These are phyloP conservation scores for Cenococcum geophilum DNA, from an alignment of 495 filamentous ascomycete genomes.

Conservation along the genomic window DNA sequence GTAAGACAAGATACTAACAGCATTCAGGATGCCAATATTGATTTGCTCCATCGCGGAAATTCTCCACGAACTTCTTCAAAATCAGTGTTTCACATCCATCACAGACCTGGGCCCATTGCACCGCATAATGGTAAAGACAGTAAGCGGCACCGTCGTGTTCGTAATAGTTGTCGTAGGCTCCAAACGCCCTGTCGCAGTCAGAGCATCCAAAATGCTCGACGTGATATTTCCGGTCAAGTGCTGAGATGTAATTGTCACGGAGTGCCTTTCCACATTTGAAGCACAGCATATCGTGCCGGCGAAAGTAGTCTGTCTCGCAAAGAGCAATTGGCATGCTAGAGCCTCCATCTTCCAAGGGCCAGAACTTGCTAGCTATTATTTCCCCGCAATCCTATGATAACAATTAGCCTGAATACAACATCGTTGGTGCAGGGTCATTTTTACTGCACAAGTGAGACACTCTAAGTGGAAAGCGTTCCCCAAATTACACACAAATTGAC, in stretches of 20 bases:
- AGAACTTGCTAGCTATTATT: neutral
- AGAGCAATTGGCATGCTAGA: slow-evolving; percentile 73
- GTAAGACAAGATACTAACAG: neutral
- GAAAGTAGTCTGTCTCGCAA: slow-evolving; percentile 89
- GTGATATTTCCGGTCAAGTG: slow-evolving; percentile 85
- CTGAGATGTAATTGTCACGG: slow-evolving; percentile 86
- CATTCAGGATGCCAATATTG: neutral
- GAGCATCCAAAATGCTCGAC: slow-evolving; percentile 94
- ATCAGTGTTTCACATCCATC: neutral
- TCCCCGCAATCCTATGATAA: neutral
- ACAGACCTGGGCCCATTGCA: neutral
- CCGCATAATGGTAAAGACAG: neutral
- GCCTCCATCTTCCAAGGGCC: neutral
- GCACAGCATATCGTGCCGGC: slow-evolving; percentile 74
- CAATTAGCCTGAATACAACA: neutral
- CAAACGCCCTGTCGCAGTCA: slow-evolving; percentile 43
- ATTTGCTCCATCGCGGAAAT: neutral
- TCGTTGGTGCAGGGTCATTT: neutral
- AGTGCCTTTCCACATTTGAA: slow-evolving; percentile 79
- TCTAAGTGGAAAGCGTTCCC: neutral
- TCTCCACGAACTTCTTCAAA: neutral
- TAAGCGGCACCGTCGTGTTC: neutral
- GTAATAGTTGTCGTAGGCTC: neutral
- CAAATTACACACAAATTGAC: neutral
- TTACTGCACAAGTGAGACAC: neutral